Base-by-base conservation (phyloP, 441 rosid genomes). In the Adansonia gregorii region DNA sequence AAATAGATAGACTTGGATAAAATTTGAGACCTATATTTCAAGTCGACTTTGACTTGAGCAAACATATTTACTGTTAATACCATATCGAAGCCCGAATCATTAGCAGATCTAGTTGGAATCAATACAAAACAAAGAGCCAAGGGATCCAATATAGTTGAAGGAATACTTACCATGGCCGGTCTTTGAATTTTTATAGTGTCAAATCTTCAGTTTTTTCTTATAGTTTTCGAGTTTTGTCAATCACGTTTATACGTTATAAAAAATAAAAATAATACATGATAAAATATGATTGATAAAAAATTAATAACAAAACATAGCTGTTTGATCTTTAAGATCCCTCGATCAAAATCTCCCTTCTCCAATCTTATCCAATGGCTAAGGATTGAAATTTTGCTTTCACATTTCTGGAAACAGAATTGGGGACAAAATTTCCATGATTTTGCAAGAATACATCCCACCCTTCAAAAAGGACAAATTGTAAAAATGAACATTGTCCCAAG, bases 391-490 rank as follows among this genome's bases (percentile, higher is more conserved):
- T 41, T 27, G 41, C 4, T 74, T 35, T 75, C 6, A 52, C 73
- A 58, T 39, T 76, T 83, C 54, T 68, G 72, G 78, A 76, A 60
- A 22, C 46, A 76, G 67, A 56, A 78, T 58, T 24, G 8, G 67
- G 52, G 69, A 76, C 73, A 68, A 81, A 45, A 24, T 41, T 78
- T 66, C 49, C 48, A 72, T 61, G 68, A 72, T 35, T 76, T 46
- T 51, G 27, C 14, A 3, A 39, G 56, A 43, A 75, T 79, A 59
- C 83, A 83, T 56, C 79, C 72, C 85, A 61, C 79, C 83, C 46
- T 56, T 82, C 80, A 9, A 67, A 74, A 17, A 3, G 59, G 87
- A 81, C 80, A 77, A 73, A 46, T 39, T 11, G 54, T 31, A 3
- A 27, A 3, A 41, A 69, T 78, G 76, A 85, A 78, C 49, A 78